phyloP scores from a whole-genome alignment of 805 yeast genomes.

The Jamesozyma jinghongensis region DNA sequence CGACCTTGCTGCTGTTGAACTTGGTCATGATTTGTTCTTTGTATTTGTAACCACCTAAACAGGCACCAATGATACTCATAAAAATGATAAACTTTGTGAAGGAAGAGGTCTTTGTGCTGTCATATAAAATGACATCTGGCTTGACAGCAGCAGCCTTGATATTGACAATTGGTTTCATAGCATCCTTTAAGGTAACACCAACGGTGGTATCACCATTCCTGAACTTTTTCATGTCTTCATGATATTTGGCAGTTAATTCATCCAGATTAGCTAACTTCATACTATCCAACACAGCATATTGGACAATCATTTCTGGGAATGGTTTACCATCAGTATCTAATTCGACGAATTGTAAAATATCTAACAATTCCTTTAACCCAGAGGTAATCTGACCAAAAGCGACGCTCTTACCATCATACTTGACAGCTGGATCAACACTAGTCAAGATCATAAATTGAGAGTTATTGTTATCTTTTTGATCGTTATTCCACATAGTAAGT shows the following conservation, averaged over 20 bases:
- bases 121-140: neutral
- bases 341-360: conserved; percentile 47
- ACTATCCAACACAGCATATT: conserved; percentile 26
- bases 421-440: conserved; percentile 33
- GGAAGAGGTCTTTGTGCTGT: neutral
- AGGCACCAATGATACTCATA: neutral
- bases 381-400: conserved; percentile 69
- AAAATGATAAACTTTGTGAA: neutral
- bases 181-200: conserved; percentile 22
- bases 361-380: conserved; percentile 52
- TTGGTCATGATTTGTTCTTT: neutral
- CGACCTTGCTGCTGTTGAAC: neutral
- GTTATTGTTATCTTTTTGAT: conserved; percentile 51
- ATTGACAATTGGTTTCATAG: conserved; percentile 11
- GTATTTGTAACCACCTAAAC: conserved; percentile 1
- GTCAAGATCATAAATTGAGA: conserved; percentile 66
- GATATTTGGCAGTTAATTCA: conserved; percentile 16
- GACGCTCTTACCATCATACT: conserved; percentile 58
- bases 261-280: conserved; percentile 15
- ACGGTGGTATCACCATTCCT: conserved; percentile 21
- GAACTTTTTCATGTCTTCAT: conserved; percentile 15
- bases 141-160: conserved; percentile 3
- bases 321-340: conserved; percentile 25
- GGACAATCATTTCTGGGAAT: conserved; percentile 30
- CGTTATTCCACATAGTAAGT: conserved; percentile 65